Evolutionary conservation across 306 rosid species (phyloP), one percentile per base, ranked within the genome.

Genomic region (Phaseolus lunatus): DNA sequence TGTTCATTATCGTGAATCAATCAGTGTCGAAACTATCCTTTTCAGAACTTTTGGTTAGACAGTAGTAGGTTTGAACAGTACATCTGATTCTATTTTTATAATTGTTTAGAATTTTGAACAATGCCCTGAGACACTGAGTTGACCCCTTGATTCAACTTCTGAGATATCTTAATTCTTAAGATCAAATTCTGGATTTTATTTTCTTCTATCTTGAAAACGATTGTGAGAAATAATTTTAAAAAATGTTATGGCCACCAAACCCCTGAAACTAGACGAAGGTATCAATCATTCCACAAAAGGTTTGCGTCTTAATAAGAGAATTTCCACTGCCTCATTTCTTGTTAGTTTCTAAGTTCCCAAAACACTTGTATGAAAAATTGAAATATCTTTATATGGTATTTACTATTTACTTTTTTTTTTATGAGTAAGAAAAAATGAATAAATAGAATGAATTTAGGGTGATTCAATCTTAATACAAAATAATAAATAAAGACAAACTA

Each of bases 21-120:
- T 73, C 56, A 67, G 65, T 16, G 20, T 67, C 3, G 63, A 12
- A 80, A 67, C 5, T 33, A 71, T 81, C 80, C 0, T 75, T 81
- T 75, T 75, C 76, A 44, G 3, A 26, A 47, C 77, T 80, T 81
- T 74, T 81, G 56, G 72, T 33, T 65, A 15, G 73, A 33, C 29
- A 26, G 20, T 59, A 65, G 54, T 65, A 22, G 65, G 66, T 50
- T 35, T 59, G 39, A 24, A 57, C 27, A 13, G 31, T 29, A 29
- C 58, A 27, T 72, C 29, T 24, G 52, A 2, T 49, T 64, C 29
- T 14, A 62, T 24, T 54, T 64, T 19, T 72, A 33, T 72, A 56
- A 65, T 64, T 80, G 75, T 45, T 43, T 44, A 20, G 39, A 54
- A 52, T 53, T 80, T 73, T 20, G 3, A 73, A 15, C 33, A 9